Evolutionary conservation across 306 rosid species (phyloP).

Genomic region (Cucumis hystrix): DNA sequence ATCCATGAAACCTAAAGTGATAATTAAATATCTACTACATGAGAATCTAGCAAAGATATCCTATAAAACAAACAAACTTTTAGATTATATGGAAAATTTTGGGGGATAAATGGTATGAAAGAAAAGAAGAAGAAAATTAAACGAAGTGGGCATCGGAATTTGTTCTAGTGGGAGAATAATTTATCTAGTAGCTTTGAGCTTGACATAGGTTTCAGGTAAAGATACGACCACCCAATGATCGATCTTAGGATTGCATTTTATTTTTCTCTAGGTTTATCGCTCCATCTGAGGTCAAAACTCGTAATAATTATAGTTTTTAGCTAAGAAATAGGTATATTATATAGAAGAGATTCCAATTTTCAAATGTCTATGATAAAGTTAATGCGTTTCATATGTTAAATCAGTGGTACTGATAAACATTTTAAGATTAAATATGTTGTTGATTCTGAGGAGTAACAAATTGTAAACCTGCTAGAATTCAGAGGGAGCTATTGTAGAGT

Average conservation of each 20-base stretch:
- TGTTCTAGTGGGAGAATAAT: slow-evolving; percentile 3
- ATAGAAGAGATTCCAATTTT: background rate
- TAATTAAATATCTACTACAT: too few relatives aligned
- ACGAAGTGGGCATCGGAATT: slow-evolving; percentile 6
- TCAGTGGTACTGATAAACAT: background rate
- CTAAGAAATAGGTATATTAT: background rate
- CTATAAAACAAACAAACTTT: too few relatives aligned
- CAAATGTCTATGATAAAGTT: background rate
- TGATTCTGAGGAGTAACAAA: background rate
- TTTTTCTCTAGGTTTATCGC: background rate
- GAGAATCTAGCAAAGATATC: too few relatives aligned
- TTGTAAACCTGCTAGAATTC: background rate
- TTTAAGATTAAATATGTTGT: background rate
- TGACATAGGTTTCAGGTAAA: background rate
- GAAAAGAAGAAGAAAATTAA: too few relatives aligned
- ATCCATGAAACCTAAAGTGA: too few relatives aligned
- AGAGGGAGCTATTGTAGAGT: too few relatives aligned
- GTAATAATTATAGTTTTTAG: background rate
- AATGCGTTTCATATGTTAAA: background rate
- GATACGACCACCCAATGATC: background rate
- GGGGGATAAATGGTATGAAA: too few relatives aligned
- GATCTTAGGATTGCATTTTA: background rate
- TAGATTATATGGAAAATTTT: too few relatives aligned
- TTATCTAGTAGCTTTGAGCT: slow-evolving; percentile 1
- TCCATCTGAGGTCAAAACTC: background rate